These are phyloP conservation scores for Didymosphaeria variabile DNA, from an alignment of 2,329 filamentous ascomycete genomes.

Conservation along the genomic window DNA sequence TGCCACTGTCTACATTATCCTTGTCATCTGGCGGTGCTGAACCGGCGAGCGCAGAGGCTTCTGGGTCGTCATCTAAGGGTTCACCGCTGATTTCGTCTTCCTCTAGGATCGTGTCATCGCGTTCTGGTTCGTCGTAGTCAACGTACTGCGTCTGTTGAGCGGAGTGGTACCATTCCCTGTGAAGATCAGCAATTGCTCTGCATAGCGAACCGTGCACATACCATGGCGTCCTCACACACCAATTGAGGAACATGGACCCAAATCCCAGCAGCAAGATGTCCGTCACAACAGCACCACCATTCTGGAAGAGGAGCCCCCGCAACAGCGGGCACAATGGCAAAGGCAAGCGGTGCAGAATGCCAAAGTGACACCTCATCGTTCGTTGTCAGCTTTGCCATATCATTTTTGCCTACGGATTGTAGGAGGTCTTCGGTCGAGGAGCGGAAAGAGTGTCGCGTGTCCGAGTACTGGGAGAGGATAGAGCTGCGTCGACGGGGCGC, in stretches of 20 bases:
- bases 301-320: slow-evolving; percentile 85
- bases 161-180: slow-evolving; percentile 63
- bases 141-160: slow-evolving; percentile 52
- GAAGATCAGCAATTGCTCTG: slow-evolving; percentile 18
- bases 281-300: slow-evolving; percentile 83
- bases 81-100: slow-evolving; percentile 38
- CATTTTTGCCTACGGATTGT: slow-evolving; percentile 52
- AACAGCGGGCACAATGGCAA: slow-evolving; percentile 86
- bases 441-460: slow-evolving; percentile 69
- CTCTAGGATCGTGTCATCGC: slow-evolving; percentile 39
- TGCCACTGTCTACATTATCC: background rate
- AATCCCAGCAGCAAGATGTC: slow-evolving; percentile 83
- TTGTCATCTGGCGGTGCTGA: background rate
- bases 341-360: slow-evolving; percentile 81
- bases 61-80: slow-evolving; percentile 25
- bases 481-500: slow-evolving; percentile 72
- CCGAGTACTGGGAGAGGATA: slow-evolving; percentile 79
- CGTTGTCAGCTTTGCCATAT: slow-evolving; percentile 43
- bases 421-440: slow-evolving; percentile 77
- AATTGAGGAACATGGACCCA: slow-evolving; percentile 87
- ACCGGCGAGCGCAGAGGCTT: slow-evolving; percentile 21
- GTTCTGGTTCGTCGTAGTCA: slow-evolving; percentile 27
- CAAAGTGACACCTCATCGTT: slow-evolving; percentile 70
- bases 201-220: slow-evolving; percentile 52
- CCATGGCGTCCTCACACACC: slow-evolving; percentile 92